A percentile compares a stretch with the other conserved stretches of the same genome.
Conservation (phyloP, 2,329 filamentous ascomycete species). For the Plectosphaerella cucumerina region DNA sequence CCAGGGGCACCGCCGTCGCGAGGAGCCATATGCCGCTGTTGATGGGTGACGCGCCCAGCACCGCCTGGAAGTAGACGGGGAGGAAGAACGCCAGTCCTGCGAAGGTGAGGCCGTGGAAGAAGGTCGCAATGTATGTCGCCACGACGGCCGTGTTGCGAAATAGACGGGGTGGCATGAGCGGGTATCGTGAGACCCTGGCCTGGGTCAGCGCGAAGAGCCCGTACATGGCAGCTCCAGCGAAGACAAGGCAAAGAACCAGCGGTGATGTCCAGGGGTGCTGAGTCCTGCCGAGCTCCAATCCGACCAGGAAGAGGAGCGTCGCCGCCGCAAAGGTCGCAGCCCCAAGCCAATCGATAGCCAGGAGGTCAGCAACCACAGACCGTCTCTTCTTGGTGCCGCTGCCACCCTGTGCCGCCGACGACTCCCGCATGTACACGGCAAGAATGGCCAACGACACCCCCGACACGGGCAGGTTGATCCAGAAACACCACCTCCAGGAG, state of each 20-base stretch:
- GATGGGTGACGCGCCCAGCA: constrained; percentile 64
- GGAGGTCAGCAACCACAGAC: constrained; percentile 45
- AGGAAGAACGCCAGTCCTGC: constrained; percentile 77
- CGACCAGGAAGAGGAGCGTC: constrained; percentile 81
- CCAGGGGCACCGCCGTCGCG: constrained; percentile 64
- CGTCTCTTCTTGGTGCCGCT: constrained; percentile 29
- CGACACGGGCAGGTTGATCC: constrained; percentile 55
- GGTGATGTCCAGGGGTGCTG: constrained; percentile 70
- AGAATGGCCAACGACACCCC: constrained; percentile 44
- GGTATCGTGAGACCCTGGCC: constrained; percentile 68
- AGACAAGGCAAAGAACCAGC: constrained; percentile 70
- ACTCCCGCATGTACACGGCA: constrained; percentile 64
- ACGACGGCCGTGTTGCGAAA: constrained; percentile 65
- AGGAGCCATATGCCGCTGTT: constrained; percentile 72
- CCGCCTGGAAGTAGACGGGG: constrained; percentile 79
- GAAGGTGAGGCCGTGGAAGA: constrained; percentile 73
- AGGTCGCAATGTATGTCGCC: constrained; percentile 61
- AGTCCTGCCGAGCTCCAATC: constrained; percentile 79
- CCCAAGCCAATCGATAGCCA: constrained; percentile 57
- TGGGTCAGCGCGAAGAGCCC: constrained; percentile 69
- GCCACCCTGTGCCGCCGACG: constrained; percentile 59
- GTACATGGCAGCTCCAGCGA: constrained; percentile 65
- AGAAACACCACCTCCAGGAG: constrained; percentile 68
- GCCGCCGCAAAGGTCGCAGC: constrained; percentile 64
- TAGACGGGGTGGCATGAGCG: constrained; percentile 70